Evolutionary conservation across 2,329 filamentous ascomycete species (phyloP), one percentile per base, ranked within the genome.

Genomic region (Ambrosiella cleistominuta): DNA sequence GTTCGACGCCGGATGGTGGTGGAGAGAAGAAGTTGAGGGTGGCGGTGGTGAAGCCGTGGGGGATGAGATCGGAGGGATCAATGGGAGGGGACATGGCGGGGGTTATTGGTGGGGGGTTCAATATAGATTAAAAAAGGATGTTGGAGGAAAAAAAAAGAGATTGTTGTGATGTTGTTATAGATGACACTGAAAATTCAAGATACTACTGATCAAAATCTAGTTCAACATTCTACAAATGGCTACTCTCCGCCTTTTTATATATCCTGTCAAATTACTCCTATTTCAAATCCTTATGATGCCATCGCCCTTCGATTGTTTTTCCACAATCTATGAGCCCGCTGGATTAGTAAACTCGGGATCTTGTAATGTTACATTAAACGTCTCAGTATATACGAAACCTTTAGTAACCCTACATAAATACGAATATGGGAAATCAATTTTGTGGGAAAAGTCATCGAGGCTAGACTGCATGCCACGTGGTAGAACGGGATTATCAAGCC

Each of bases 21-120:
- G 78, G 74, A 9, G 67, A 63, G 70, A 78, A 87, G 74, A 84
- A 90, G 70, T 80, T 77, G 38, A 90, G 72, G n/a, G 68, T 69
- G 8, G 83, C 77, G 52, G 73, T 74, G 61, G 27, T 27, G 4
- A 27, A 5, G 2, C 27, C 27, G 27, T 3, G 27, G 27, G 27
- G 27, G 4, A 27, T 27, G 27, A 27, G 27, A 27, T 27, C 27
- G 1, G 85, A 78, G 62, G 79, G 73, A 62, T 86, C 86, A 59
- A 79, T 71, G 44, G 76, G 75, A 11, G 75, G 66, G 44, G 12
- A 17, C 44, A 47, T 47, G n/a, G 44, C 19, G 15, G 44, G 44
- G 1, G n/a, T 47, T n/a, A 47, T 8, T 17, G n/a, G 12, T 13
- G 9, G 12, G 7, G 19, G 4, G 19, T 2, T 47, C 11, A 3